A percentile compares a stretch with the other conserved stretches of the same genome.
Conservation (phyloP, 129 eudicot species). For the Scalesia atractyloides region DNA sequence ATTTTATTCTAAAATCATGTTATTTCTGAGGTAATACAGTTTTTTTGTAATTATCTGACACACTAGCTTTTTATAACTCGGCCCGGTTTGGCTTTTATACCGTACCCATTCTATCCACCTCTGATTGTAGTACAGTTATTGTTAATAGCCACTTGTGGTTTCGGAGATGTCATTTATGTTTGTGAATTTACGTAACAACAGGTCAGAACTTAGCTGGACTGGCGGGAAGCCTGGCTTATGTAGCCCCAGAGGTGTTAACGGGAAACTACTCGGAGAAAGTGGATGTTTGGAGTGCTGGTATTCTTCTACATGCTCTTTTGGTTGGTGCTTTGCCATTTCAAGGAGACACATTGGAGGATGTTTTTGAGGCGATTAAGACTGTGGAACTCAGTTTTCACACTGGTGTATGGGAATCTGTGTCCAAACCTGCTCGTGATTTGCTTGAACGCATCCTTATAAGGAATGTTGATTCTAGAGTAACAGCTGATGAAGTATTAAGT, state of each 20-base stretch:
- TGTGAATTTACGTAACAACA: conserved; percentile 29
- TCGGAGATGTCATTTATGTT: neutral
- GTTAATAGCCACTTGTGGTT: too few species aligned
- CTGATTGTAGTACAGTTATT: too few species aligned
- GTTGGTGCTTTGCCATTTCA: conserved; percentile 88
- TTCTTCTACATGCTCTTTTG: conserved; percentile 84
- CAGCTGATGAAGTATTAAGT: conserved; percentile 91
- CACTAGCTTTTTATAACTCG: too few species aligned
- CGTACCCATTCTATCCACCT: too few species aligned
- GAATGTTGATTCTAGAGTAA: conserved; percentile 61
- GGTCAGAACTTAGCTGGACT: conserved; percentile 90
- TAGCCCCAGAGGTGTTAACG: conserved; percentile 83
- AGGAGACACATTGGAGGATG: conserved; percentile 74
- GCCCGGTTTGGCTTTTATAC: too few species aligned
- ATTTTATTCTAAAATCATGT: too few species aligned
- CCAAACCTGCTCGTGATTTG: conserved; percentile 91
- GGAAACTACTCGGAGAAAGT: conserved; percentile 85
- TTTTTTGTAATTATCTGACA: too few species aligned
- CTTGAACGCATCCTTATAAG: conserved; percentile 79
- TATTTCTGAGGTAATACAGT: too few species aligned
- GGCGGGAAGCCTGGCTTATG: conserved; percentile 97
- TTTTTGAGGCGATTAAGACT: conserved; percentile 79
- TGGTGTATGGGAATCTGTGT: conserved; percentile 82
- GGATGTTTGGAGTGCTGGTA: conserved; percentile 99
- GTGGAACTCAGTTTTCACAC: conserved; percentile 62